A percentile compares a stretch with the other conserved stretches of the same genome.
Evolutionary conservation across 2,329 filamentous ascomycete genomes (phyloP).

Genomic region (Fusarium neocosmosporiellum): DNA sequence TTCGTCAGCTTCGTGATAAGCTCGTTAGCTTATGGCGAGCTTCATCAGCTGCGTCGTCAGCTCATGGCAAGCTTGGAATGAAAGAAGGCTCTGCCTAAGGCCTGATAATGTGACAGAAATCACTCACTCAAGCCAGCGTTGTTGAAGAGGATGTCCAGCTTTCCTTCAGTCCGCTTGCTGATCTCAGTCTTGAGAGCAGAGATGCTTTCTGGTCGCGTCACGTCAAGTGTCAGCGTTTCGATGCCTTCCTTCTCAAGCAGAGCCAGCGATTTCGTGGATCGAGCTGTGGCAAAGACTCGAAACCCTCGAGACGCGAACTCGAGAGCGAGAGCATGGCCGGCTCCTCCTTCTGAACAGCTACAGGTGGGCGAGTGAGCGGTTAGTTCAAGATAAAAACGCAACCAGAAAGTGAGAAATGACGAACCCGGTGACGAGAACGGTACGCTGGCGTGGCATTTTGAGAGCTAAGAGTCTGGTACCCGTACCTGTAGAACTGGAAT

Average conservation of each 20-base stretch:
- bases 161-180: constrained; percentile 5
- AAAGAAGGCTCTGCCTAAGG: too few species aligned
- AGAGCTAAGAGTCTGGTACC: neutral
- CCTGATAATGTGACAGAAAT: too few species aligned
- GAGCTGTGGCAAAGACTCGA: constrained; percentile 24
- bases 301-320: constrained; percentile 17
- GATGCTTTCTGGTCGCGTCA: constrained; percentile 22
- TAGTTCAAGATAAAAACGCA: neutral
- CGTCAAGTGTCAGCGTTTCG: constrained; percentile 16
- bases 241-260: constrained; percentile 12
- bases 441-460: neutral
- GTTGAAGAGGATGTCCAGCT: constrained; percentile 22
- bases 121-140: constrained; percentile 20
- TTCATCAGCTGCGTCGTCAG: too few species aligned
- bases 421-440: constrained; percentile 22
- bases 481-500: neutral
- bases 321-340: constrained; percentile 19
- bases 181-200: constrained; percentile 12
- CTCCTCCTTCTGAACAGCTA: constrained; percentile 16
- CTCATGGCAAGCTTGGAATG: too few species aligned
- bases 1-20: too few species aligned
- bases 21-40: too few species aligned
- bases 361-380: neutral
- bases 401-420: neutral
- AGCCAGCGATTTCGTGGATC: constrained; percentile 7